A percentile compares a stretch with the other conserved stretches of the same genome.
Conservation (phyloP, 1,284 basidiomycete genomes). For the Mycosarcoma mackinlayi region DNA sequence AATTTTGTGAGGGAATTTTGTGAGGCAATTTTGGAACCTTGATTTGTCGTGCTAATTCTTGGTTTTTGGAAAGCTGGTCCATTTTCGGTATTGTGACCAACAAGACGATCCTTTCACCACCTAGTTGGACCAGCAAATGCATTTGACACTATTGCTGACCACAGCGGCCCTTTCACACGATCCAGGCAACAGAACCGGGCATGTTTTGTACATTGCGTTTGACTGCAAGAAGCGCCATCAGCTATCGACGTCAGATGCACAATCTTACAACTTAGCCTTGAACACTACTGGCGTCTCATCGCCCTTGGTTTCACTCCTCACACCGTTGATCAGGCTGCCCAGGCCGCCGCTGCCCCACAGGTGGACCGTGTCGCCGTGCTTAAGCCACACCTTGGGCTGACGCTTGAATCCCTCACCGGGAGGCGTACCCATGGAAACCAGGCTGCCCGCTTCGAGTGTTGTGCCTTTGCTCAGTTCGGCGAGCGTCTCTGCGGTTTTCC, state of each 20-base stretch:
- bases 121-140: too few relatives aligned
- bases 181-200: too few relatives aligned
- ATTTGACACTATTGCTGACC: too few relatives aligned
- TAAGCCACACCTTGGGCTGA: constrained; percentile 78
- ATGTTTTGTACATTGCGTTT: too few relatives aligned
- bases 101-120: too few relatives aligned
- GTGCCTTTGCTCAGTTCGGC: constrained; percentile 72
- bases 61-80: too few relatives aligned
- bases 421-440: constrained; percentile 76
- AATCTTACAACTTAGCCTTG: constrained; percentile 31
- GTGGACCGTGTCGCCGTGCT: constrained; percentile 78
- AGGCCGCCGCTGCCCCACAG: constrained; percentile 32
- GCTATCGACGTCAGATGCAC: too few relatives aligned
- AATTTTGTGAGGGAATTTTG: too few relatives aligned
- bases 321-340: constrained; percentile 36
- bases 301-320: constrained; percentile 8
- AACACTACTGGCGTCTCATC: constrained; percentile 12
- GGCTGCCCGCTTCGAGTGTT: constrained; percentile 81
- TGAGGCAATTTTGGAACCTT: constrained; percentile 1
- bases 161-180: too few relatives aligned
- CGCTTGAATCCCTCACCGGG: constrained; percentile 79
- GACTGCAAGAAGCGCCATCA: too few relatives aligned
- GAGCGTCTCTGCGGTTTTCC: constrained; percentile 55
- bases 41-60: background rate
- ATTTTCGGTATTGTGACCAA: too few relatives aligned